Conservation (phyloP, 1,284 basidiomycete genomes). For the Fomes fomentarius region DNA sequence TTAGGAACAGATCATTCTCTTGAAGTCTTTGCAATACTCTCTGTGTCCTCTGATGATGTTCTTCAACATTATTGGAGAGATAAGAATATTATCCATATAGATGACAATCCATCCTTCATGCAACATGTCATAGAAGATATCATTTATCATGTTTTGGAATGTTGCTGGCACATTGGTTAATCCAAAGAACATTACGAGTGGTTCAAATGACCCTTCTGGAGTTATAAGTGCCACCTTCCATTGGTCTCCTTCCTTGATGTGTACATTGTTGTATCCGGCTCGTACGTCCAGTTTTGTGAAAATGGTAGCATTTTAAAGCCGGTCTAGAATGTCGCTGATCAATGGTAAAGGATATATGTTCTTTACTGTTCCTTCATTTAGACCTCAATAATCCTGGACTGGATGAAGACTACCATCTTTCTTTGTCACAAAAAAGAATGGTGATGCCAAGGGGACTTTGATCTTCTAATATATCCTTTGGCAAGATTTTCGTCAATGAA, state of each 20-base stretch:
- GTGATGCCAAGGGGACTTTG: constrained; percentile 28
- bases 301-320: background rate
- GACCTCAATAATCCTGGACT: too few species aligned
- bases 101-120: too few species aligned
- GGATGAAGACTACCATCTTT: constrained; percentile 31
- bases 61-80: constrained; percentile 16
- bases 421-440: too few species aligned
- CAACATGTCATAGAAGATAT: too few species aligned
- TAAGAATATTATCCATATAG: constrained; percentile 34
- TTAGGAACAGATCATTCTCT: too few species aligned
- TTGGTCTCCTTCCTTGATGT: constrained; percentile 18
- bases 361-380: too few species aligned
- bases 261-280: constrained; percentile 20
- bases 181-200: constrained; percentile 17
- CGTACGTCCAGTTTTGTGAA: constrained; percentile 14
- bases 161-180: too few species aligned
- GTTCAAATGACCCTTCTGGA: constrained; percentile 12
- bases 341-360: too few species aligned
- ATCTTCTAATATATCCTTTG: constrained; percentile 14
- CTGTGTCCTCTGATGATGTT: constrained; percentile 23
- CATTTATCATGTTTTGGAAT: too few species aligned
- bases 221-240: constrained; percentile 19
- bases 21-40: constrained; percentile 37
- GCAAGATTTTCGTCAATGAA: too few species aligned
- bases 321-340: too few species aligned